A percentile compares a stretch with the other conserved stretches of the same genome.
Evolutionary conservation across 257 asterid species (phyloP).

Genomic region (Rehmannia glutinosa): DNA sequence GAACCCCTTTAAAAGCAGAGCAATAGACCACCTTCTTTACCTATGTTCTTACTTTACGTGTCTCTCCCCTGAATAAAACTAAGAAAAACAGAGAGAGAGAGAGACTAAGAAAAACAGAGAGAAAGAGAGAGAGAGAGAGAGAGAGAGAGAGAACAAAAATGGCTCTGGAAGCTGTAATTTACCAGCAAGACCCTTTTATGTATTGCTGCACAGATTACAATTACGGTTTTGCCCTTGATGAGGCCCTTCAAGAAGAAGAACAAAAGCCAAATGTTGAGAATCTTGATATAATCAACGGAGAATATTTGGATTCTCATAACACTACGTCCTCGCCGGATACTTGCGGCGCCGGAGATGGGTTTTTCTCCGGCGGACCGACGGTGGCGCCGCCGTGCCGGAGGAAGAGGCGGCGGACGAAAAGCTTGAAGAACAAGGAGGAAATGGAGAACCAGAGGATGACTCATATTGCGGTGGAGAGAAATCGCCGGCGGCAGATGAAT

Average conservation of each 20-base stretch:
- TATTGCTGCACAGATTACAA: slow-evolving; percentile 23
- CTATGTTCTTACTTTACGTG: slow-evolving; percentile 7
- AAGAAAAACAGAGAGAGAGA: background rate
- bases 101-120: background rate
- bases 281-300: too few relatives aligned
- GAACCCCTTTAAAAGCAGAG: slow-evolving; percentile 29
- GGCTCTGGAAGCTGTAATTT: slow-evolving; percentile 52
- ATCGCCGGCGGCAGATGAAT: slow-evolving; percentile 75
- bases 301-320: background rate
- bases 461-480: slow-evolving; percentile 81
- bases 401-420: slow-evolving; percentile 42
- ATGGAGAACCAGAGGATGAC: slow-evolving; percentile 76
- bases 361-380: background rate
- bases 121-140: too few relatives aligned
- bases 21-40: background rate
- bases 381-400: slow-evolving; percentile 16
- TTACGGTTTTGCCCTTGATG: background rate
- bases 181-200: slow-evolving; percentile 46
- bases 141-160: slow-evolving; percentile 4
- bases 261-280: too few relatives aligned
- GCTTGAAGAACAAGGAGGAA: slow-evolving; percentile 55
- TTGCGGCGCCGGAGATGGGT: slow-evolving; percentile 3
- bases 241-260: too few relatives aligned
- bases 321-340: slow-evolving; percentile 28
- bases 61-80: background rate